Conservation (phyloP, 768 basidiomycete species). For the Russula brevipes region DNA sequence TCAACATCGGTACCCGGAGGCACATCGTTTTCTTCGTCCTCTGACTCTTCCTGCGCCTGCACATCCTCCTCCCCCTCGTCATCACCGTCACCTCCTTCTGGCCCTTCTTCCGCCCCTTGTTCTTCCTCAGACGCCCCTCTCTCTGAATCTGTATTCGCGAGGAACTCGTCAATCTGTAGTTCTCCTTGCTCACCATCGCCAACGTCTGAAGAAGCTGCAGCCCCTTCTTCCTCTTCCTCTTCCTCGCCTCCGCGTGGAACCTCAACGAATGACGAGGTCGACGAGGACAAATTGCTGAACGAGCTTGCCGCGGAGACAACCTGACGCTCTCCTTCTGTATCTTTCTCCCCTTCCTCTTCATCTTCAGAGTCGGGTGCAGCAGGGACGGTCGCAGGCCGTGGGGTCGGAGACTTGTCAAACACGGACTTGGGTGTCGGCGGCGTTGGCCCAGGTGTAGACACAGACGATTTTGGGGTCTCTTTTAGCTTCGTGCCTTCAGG, state of each 20-base stretch:
- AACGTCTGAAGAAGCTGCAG: slow-evolving; percentile 9
- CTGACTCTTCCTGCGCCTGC: slow-evolving; percentile 25
- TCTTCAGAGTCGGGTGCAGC: background rate
- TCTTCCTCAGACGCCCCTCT: slow-evolving; percentile 30
- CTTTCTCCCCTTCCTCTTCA: slow-evolving; percentile 9
- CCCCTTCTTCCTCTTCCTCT: slow-evolving; percentile 24
- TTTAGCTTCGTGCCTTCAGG: slow-evolving; percentile 13
- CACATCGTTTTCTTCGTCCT: slow-evolving; percentile 3
- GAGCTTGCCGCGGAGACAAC: slow-evolving; percentile 17
- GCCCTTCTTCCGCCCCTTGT: slow-evolving; percentile 20
- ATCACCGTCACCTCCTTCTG: slow-evolving; percentile 21
- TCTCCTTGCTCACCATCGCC: slow-evolving; percentile 21
- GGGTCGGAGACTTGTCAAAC: slow-evolving; percentile 15
- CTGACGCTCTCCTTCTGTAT: background rate
- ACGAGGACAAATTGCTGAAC: slow-evolving; percentile 17
- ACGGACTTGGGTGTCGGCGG: slow-evolving; percentile 5
- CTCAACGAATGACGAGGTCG: slow-evolving; percentile 22
- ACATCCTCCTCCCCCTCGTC: slow-evolving; percentile 33
- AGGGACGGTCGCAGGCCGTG: slow-evolving; percentile 3
- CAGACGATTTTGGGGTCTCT: slow-evolving; percentile 4
- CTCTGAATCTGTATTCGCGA: slow-evolving; percentile 28
- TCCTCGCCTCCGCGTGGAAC: slow-evolving; percentile 22
- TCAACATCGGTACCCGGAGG: background rate
- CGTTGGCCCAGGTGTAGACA: background rate
- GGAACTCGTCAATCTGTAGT: slow-evolving; percentile 25